phyloP scores from a whole-genome alignment of 1,139 yeast genomes.

The Pichiaceae sp. region DNA sequence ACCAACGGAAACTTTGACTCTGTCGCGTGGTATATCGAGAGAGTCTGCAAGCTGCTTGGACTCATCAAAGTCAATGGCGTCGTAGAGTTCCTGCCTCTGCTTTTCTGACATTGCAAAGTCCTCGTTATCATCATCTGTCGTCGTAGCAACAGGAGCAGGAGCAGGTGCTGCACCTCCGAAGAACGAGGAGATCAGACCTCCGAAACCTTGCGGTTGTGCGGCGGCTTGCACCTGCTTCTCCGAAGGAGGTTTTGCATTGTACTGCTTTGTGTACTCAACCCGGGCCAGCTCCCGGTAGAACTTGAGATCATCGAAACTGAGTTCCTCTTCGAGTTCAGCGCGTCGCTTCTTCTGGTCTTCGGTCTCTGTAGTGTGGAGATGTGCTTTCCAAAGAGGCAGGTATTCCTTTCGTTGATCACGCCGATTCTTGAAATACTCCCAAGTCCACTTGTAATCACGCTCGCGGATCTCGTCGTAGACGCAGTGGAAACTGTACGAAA shows the following conservation, averaged over 20 bases:
- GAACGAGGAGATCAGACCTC: slow-evolving; percentile 44
- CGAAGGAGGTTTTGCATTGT: slow-evolving; percentile 14
- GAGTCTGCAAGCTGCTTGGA: slow-evolving; percentile 42
- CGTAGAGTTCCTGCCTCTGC: slow-evolving; percentile 77
- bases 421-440: slow-evolving; percentile 71
- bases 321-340: slow-evolving; percentile 45
- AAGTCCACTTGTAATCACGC: slow-evolving; percentile 73
- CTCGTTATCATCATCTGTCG: slow-evolving; percentile 8
- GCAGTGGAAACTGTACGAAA: slow-evolving; percentile 66
- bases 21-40: slow-evolving; percentile 65
- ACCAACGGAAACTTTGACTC: slow-evolving; percentile 56
- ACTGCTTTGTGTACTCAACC: slow-evolving; percentile 53
- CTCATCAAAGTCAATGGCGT: slow-evolving; percentile 90
- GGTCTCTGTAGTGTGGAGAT: slow-evolving; percentile 24
- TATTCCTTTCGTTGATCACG: slow-evolving; percentile 67
- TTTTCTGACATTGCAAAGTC: slow-evolving; percentile 44
- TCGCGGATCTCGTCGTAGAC: slow-evolving; percentile 77
- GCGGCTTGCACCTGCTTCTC: slow-evolving; percentile 2
- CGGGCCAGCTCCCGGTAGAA: slow-evolving; percentile 79
- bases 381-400: slow-evolving; percentile 59
- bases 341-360: slow-evolving; percentile 34
- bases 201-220: slow-evolving; percentile 7
- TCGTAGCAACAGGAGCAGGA: slow-evolving; percentile 9
- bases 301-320: slow-evolving; percentile 72
- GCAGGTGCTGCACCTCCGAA: not conserved